Conservation (phyloP, 495 filamentous ascomycete species). For the Pseudomonodictys pantanalensis region DNA sequence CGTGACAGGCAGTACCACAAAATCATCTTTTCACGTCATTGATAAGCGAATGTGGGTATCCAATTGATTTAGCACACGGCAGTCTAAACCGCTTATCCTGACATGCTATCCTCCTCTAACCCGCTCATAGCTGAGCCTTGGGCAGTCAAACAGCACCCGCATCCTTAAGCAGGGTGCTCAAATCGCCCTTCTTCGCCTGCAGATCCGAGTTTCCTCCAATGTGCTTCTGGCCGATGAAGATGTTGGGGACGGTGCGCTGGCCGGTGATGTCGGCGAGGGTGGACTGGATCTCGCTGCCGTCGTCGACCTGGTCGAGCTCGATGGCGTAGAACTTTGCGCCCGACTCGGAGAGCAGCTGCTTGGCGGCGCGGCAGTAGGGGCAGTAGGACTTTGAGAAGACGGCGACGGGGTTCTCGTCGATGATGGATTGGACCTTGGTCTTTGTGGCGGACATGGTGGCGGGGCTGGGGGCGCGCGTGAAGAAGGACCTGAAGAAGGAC, state of each 20-base stretch:
- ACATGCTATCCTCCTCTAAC: no score
- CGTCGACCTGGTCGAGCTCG: constrained; percentile 83
- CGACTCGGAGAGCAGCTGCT: constrained; percentile 63
- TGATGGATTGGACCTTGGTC: constrained; percentile 78
- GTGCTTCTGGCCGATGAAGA: constrained; percentile 86
- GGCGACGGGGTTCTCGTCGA: constrained; percentile 88
- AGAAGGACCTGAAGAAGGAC: constrained; percentile 73
- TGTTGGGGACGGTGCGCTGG: constrained; percentile 90
- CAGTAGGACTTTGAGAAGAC: constrained; percentile 97
- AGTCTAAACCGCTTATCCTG: no score
- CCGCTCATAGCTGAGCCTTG: constrained; percentile 3
- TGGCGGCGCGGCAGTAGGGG: constrained; percentile 86
- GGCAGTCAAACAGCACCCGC: constrained; percentile 60
- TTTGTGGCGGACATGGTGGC: constrained; percentile 79
- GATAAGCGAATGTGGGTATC: no score
- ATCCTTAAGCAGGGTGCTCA: constrained; percentile 59
- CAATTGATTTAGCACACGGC: no score
- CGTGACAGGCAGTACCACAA: no score
- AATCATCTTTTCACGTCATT: no score
- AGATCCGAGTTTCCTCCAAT: constrained; percentile 95
- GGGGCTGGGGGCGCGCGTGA: constrained; percentile 60
- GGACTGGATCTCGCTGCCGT: constrained; percentile 78
- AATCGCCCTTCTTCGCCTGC: constrained; percentile 59
- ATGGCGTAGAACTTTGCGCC: constrained; percentile 71
- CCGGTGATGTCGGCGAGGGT: constrained; percentile 75